Conservation (phyloP, 768 basidiomycete genomes). For the Glaciozyma martinii region DNA sequence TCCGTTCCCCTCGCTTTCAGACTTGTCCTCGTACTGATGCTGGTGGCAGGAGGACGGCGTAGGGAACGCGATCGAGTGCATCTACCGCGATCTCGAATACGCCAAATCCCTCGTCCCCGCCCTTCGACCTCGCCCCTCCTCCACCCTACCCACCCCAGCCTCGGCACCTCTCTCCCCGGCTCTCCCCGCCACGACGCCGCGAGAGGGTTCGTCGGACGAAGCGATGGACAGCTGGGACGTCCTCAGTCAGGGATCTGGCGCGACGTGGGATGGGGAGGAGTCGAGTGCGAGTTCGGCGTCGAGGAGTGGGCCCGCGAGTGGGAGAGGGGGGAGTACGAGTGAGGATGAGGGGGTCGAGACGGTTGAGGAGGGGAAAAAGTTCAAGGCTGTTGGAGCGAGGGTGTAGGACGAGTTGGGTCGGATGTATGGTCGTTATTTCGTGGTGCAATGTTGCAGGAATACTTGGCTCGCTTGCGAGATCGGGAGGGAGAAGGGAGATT, state of each 20-base stretch:
- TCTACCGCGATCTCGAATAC: conserved; percentile 94
- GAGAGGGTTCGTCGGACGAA: conserved; percentile 12
- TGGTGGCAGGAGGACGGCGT: conserved; percentile 82
- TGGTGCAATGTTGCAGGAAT: no score
- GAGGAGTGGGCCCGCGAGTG: neutral
- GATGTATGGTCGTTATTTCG: no score
- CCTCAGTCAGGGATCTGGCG: conserved; percentile 15
- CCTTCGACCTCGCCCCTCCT: neutral
- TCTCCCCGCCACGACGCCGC: neutral
- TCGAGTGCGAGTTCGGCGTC: neutral
- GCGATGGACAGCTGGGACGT: conserved; percentile 17
- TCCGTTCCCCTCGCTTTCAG: conserved; percentile 40
- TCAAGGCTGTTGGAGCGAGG: no score
- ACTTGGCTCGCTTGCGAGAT: no score
- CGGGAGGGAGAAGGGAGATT: no score
- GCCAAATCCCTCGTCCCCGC: conserved; percentile 42
- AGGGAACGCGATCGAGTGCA: conserved; percentile 79
- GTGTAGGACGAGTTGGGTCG: no score
- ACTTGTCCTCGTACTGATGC: neutral
- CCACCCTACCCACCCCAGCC: neutral
- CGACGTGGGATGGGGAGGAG: conserved; percentile 3
- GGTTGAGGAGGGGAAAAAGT: neutral
- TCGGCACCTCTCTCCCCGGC: neutral
- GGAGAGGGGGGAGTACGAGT: no score
- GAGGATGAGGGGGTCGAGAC: neutral